phyloP scores from a whole-genome alignment of 1,139 yeast species.

The Pneumocystis murina region DNA sequence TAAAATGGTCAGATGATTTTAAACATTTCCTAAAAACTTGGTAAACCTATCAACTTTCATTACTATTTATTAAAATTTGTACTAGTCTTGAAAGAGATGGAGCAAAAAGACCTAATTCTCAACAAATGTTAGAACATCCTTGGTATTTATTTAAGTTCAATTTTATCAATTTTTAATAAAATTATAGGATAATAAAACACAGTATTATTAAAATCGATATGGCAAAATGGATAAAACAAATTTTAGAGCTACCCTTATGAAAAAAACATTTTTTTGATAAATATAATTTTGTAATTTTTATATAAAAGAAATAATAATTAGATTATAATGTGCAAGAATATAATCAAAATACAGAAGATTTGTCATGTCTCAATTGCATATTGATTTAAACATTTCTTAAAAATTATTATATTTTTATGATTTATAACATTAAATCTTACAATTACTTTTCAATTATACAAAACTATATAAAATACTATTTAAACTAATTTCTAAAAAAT shows the following conservation, averaged over 20 bases:
- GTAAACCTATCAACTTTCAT: slow-evolving; percentile 1
- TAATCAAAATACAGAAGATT: neutral
- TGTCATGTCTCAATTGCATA: neutral
- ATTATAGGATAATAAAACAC: slow-evolving; percentile 36
- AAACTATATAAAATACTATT: neutral
- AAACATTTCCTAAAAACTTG: slow-evolving; percentile 72
- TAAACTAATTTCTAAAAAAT: neutral
- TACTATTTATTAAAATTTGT: neutral
- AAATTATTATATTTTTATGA: neutral
- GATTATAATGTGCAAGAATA: neutral
- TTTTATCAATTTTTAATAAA: neutral
- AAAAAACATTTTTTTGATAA: neutral
- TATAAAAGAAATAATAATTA: neutral
- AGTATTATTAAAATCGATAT: slow-evolving; percentile 47
- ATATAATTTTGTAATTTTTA: neutral
- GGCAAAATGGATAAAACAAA: slow-evolving; percentile 69
- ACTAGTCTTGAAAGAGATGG: slow-evolving; percentile 55
- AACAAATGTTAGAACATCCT: slow-evolving; percentile 83
- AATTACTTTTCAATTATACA: neutral
- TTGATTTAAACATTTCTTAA: too few relatives aligned
- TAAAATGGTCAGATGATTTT: slow-evolving; percentile 69
- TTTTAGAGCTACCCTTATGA: slow-evolving; percentile 39
- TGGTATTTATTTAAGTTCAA: slow-evolving; percentile 32
- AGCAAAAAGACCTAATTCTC: slow-evolving; percentile 70
- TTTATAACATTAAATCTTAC: neutral